Base-by-base conservation (phyloP, 805 yeast species). In the Zygoascus biomembranicola region DNA sequence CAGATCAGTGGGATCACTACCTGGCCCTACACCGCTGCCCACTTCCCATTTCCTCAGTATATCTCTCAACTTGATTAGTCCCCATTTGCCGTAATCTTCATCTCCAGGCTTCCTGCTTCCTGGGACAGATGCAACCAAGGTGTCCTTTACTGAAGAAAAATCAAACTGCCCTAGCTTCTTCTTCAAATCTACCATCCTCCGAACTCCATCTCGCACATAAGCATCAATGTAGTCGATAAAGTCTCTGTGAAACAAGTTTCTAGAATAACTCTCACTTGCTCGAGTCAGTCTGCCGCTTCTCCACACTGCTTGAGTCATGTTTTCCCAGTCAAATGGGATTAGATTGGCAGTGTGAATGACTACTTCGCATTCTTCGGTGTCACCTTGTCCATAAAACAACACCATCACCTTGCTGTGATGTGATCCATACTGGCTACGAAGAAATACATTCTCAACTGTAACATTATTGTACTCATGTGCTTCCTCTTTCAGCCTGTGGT, bases 351-450 rank as follows among this genome's bases (percentile, higher is more conserved):
- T 68, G 50, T 65, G 69, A 2, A 68, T 53, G 11, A 67, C 63
- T 4, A 68, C 57, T 50, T 64, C 65, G 43, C 54, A 53, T 13
- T 51, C 31, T 28, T 51, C 43, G 3, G 51, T 52, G 1, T 26
- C 43, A 3, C 47, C 46, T 1, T 41, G 47, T 1, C 55, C 57
- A 43, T 57, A 62, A 46, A 53, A 47, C 18, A 66, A 53, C 5
- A 68, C 61, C 71, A 68, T 68, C 49, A 68, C 32, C 49, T 68
- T 68, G 26, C 69, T 54, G 50, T 68, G 71, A 47, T 68, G 71
- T 5, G 69, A 60, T 2, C 62, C 66, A 54, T 54, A 66, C 43
- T 32, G 60, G 45, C 51, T 53, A 23, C 52, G 49, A 32, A 66
- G 39, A 13, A 39, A 16, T 8, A 58, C 62, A 9, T 57, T 57